These are phyloP conservation scores for Dianthus caryophyllus DNA, from an alignment of 148 eudicot genomes.

Conservation along the genomic window DNA sequence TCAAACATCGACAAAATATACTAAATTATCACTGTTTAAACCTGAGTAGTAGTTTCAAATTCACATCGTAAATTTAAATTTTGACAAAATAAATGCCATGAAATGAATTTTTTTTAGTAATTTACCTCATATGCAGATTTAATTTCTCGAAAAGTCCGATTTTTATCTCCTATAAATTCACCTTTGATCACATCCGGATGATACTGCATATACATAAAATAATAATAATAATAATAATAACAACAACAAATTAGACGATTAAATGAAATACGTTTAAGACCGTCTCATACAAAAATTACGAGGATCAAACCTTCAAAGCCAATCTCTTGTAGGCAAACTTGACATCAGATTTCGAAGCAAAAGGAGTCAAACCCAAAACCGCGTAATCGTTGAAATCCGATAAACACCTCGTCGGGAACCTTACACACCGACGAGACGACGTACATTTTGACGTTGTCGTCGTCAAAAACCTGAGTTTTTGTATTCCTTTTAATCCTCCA, in stretches of 20 bases:
- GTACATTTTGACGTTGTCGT: not conserved
- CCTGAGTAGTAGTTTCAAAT: too few relatives aligned
- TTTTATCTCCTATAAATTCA: constrained; percentile 28
- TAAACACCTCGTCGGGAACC: constrained; percentile 29
- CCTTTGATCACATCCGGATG: constrained; percentile 45
- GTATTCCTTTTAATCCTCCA: constrained; percentile 33
- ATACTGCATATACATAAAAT: constrained; percentile 28
- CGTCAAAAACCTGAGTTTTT: constrained; percentile 15
- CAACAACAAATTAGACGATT: not conserved
- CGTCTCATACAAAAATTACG: too few relatives aligned
- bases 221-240: too few relatives aligned
- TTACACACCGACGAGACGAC: constrained; percentile 14
- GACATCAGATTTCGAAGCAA: constrained; percentile 42
- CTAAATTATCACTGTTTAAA: too few relatives aligned
- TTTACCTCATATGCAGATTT: constrained; percentile 46
- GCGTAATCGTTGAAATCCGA: constrained; percentile 32
- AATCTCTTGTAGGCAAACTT: constrained; percentile 36
- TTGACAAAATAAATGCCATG: too few relatives aligned
- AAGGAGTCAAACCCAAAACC: constrained; percentile 35
- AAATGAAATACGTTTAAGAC: not conserved
- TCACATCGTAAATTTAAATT: too few relatives aligned
- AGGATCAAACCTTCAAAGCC: constrained; percentile 47
- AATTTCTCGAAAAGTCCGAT: constrained; percentile 31
- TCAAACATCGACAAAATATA: too few relatives aligned
- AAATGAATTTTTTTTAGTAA: too few relatives aligned